These are phyloP conservation scores for Diaporthe helianthi DNA, from an alignment of 2,329 filamentous ascomycete genomes.

Conservation along the genomic window DNA sequence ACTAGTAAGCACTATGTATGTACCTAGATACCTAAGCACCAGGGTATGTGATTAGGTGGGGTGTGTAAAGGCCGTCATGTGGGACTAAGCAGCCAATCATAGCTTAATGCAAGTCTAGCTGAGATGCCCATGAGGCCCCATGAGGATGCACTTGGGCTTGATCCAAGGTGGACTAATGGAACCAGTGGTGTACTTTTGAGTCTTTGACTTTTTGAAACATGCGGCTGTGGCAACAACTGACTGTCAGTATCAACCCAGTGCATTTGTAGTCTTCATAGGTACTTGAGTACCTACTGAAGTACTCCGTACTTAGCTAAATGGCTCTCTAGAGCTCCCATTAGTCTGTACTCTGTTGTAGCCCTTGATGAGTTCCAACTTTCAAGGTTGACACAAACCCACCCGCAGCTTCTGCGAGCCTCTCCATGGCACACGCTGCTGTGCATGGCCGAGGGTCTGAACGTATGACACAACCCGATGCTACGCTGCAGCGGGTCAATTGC, in stretches of 20 bases:
- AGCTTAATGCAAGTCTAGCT: not conserved
- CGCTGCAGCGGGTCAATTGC: constrained; percentile 18
- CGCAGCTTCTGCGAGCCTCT: constrained; percentile 8
- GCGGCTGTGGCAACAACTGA: constrained; percentile 3
- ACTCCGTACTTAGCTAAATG: too few species aligned
- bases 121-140: not conserved
- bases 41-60: constrained; percentile 31
- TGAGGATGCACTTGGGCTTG: constrained; percentile 28
- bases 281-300: too few species aligned
- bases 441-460: constrained; percentile 14
- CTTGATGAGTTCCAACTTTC: too few species aligned
- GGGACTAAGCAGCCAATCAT: constrained; percentile 30
- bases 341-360: too few species aligned
- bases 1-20: too few species aligned
- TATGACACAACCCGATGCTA: constrained; percentile 22
- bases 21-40: too few species aligned
- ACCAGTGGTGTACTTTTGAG: constrained; percentile 2
- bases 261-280: too few species aligned
- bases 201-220: not conserved
- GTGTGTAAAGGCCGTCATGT: constrained; percentile 30
- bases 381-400: constrained; percentile 6
- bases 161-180: constrained; percentile 25
- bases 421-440: not conserved
- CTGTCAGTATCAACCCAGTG: too few species aligned
- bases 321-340: too few species aligned